Base-by-base conservation (phyloP, 2,329 filamentous ascomycete genomes). In the Trichoderma atrobrunneum region DNA sequence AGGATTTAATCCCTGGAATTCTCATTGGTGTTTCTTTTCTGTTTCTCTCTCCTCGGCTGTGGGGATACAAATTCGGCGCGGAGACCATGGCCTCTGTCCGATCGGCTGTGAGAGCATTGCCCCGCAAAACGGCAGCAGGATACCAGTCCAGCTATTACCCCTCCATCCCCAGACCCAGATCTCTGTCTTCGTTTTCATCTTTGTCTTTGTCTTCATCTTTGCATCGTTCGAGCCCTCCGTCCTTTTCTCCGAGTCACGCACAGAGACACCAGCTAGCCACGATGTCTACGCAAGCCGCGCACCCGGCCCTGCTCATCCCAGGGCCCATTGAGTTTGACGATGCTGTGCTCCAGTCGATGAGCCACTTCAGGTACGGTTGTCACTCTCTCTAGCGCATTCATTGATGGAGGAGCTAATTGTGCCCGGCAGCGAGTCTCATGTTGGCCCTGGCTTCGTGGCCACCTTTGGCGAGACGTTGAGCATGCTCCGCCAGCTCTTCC, bases 241-340 rank as follows among this genome's bases (percentile, higher is more conserved):
- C n/a, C 62, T 28, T 21, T 36, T 32, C 5, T 21, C 36, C 24
- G 26, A n/a, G 34, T 30, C 65, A 48, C 26, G 18, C 39, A 68
- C 75, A 74, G 28, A 75, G 71, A 69, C 78, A 73, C 70, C 76
- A 76, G 51, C 70, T 72, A 51, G 74, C 78, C 79, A 85, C 79
- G 69, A 91, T 91, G 89, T 90, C 89, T 76, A 86, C 85, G 73
- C 89, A 91, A 77, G 85, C 88, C 70, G 82, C 85, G 65, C 89
- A 91, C 79, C 83, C 89, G 57, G 91, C 95, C 71, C 87, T 99
- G 83, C 90, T 99, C 84, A 98, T 99, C 80, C 96, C 96, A 64
- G 96, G 96, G 75, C 96, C 96, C 79, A 97, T 98, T 82, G 95
- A 98, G 85, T 98, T 98, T 80, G 95, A 98, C 82, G 95, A 98